Evolutionary conservation across 805 yeast genomes (phyloP), one percentile per base, ranked within the genome.

Genomic region (Ogataea henricii): DNA sequence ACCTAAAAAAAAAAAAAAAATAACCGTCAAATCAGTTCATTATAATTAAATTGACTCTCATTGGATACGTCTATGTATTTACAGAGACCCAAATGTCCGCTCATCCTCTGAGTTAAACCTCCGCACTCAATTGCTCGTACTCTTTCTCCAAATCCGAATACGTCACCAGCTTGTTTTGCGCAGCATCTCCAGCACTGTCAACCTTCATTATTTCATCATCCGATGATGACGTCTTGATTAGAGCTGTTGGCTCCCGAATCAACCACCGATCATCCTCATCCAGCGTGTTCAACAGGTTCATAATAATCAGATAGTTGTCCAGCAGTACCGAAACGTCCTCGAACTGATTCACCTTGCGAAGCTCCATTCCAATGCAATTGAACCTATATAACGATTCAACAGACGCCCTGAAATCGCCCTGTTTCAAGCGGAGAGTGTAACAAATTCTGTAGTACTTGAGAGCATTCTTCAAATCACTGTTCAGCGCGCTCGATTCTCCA

Each of bases 321-420:
- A 53, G 50, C n/a, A 71, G 42, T 2, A 57, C 51, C 12, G 56
- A 42, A 17, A 49, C 34, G 21, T 58, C 58, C 36, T 46, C 47
- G 26, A 51, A 48, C 35, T 53, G 48, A 3, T 52, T 39, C 22
- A 26, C 17, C 18, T 45, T 43, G 27, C 18, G 21, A 23, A 47
- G 23, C 35, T 51, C 49, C 18, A 47, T 6, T 1, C 57, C 61
- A 36, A 63, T 59, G 29, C 54, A 52, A 35, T 74, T 73, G 51
- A 69, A 73, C 32, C 73, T 65, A 49, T 73, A 72, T 30, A 76
- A 48, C 3, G 78, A 64, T 48, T 75, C 77, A 21, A 68, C 60
- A 1, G 78, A 72, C 17, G 80, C 81, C 46, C 85, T 67, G 46
- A 61, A 72, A 59, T 82, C 77, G 4, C 78, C 81, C 30, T 60